These are phyloP conservation scores for Berberis vulgaris DNA, from an alignment of 164 flowering plant genomes.

Conservation along the genomic window DNA sequence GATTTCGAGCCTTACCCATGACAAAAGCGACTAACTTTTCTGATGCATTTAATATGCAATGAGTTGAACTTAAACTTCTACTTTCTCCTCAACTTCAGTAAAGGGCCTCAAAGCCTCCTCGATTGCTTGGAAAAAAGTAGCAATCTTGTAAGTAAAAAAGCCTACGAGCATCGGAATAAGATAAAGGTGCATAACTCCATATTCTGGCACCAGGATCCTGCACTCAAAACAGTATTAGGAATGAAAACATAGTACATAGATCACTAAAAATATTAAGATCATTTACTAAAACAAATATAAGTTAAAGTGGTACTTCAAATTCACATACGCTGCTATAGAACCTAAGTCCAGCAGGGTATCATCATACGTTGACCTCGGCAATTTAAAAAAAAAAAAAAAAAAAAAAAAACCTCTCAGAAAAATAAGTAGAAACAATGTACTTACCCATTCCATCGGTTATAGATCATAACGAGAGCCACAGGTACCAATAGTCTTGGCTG, in stretches of 20 bases:
- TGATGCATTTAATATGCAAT: not conserved
- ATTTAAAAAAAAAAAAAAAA: too few relatives aligned
- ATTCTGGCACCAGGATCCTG: slow-evolving; percentile 76
- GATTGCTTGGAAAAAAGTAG: slow-evolving; percentile 80
- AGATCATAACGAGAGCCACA: slow-evolving; percentile 81
- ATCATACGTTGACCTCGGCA: too few relatives aligned
- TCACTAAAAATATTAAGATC: too few relatives aligned
- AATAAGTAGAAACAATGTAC: slow-evolving; percentile 6
- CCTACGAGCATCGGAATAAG: slow-evolving; percentile 95
- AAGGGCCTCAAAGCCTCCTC: slow-evolving; percentile 44
- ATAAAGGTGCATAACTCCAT: slow-evolving; percentile 71
- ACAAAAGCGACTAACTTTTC: not conserved
- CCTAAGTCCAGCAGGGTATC: too few relatives aligned
- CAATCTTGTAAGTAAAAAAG: slow-evolving; percentile 88
- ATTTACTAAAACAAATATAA: too few relatives aligned
- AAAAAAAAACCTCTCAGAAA: not conserved
- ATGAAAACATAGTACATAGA: too few relatives aligned
- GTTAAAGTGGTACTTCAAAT: too few relatives aligned
- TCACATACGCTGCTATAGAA: too few relatives aligned
- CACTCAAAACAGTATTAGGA: slow-evolving; percentile 9
- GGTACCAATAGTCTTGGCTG: slow-evolving; percentile 90
- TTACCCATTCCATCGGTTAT: slow-evolving; percentile 90
- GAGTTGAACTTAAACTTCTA: slow-evolving; percentile 11
- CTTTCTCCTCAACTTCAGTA: slow-evolving; percentile 17
- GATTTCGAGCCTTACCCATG: slow-evolving; percentile 2